These are phyloP conservation scores for Phtheirospermum japonicum DNA, from an alignment of 257 asterid genomes.

Conservation along the genomic window DNA sequence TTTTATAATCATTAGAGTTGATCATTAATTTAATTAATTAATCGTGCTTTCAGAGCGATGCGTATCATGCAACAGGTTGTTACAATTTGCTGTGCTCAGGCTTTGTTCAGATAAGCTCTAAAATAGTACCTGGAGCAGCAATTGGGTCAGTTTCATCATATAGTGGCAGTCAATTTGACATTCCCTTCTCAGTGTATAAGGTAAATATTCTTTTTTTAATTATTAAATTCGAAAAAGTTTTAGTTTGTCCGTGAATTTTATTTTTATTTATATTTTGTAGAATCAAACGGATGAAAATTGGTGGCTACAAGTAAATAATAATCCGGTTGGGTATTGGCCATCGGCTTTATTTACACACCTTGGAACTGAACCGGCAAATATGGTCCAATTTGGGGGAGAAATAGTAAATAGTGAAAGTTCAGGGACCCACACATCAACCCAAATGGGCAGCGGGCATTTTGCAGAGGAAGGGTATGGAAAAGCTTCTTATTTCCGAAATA, in stretches of 20 bases:
- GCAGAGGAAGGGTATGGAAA: conserved; percentile 56
- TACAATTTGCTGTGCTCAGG: conserved; percentile 95
- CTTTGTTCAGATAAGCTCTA: conserved; percentile 76
- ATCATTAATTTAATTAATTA: conserved; percentile 2
- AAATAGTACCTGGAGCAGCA: conserved; percentile 88
- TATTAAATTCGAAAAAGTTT: too few relatives aligned
- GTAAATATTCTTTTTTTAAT: too few relatives aligned
- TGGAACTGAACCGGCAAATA: conserved; percentile 39
- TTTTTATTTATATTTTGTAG: conserved; percentile 29
- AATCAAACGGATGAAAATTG: conserved; percentile 54
- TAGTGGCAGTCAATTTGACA: conserved; percentile 73
- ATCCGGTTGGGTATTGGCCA: conserved; percentile 59
- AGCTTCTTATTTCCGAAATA: conserved; percentile 56
- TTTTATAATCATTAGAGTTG: neutral
- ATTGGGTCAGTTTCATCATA: conserved; percentile 75
- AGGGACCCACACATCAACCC: conserved; percentile 44
- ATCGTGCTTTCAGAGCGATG: conserved; percentile 64
- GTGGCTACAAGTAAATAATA: conserved; percentile 59
- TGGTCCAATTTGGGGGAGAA: conserved; percentile 60
- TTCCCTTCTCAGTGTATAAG: conserved; percentile 82
- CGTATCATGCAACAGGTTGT: conserved; percentile 86
- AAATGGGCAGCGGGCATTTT: conserved; percentile 70
- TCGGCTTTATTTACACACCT: conserved; percentile 50
- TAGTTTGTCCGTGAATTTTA: too few relatives aligned
- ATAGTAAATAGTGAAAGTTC: conserved; percentile 38